Evolutionary conservation across 805 yeast genomes (phyloP).

Genomic region (Myxozyma kluyveri): DNA sequence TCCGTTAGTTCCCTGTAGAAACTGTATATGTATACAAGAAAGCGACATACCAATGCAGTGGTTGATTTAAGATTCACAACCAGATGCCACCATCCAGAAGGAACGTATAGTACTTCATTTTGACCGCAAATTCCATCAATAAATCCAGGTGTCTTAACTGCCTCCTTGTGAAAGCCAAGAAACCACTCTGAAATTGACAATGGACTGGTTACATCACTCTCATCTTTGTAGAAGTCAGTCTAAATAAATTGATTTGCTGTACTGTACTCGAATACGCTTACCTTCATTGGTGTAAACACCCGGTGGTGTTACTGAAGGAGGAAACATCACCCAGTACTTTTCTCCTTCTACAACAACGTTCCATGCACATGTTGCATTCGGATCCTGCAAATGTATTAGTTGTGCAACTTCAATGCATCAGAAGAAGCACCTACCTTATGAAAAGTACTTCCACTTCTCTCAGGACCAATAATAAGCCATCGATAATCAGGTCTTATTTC

Average conservation of each 20-base stretch:
- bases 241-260: not conserved
- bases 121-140: constrained; percentile 71
- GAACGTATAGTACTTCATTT: constrained; percentile 84
- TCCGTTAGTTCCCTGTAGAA: not conserved
- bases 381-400: constrained; percentile 49
- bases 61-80: constrained; percentile 78
- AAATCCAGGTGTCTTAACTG: constrained; percentile 47
- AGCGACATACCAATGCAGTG: constrained; percentile 55
- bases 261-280: not conserved
- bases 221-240: constrained; percentile 47
- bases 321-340: constrained; percentile 54
- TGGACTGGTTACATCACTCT: constrained; percentile 87
- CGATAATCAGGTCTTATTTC: constrained; percentile 73
- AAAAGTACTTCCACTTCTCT: constrained; percentile 79
- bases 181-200: constrained; percentile 94
- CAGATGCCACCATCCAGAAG: constrained; percentile 97
- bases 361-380: constrained; percentile 90
- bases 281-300: constrained; percentile 65
- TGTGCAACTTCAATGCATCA: not conserved
- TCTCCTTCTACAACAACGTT: constrained; percentile 46
- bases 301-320: constrained; percentile 73
- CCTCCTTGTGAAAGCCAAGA: constrained; percentile 73
- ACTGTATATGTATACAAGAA: not conserved
- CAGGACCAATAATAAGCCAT: constrained; percentile 89
- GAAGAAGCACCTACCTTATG: constrained; percentile 50